Evolutionary conservation across 371 early-diverging fungal genomes (phyloP).

Genomic region (Mucor velutinosus): DNA sequence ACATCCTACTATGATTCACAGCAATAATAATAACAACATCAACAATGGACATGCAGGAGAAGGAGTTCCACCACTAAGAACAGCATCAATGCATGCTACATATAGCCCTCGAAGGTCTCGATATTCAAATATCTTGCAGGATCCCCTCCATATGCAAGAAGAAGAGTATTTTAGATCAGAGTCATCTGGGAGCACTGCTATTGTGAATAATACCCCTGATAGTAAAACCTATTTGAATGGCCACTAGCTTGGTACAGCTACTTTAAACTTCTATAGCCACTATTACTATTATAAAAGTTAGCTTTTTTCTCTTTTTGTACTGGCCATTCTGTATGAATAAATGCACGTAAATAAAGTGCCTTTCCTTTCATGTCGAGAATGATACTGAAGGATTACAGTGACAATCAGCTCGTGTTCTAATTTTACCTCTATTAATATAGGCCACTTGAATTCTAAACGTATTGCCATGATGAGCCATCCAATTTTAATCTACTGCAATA

Average conservation of each 20-base stretch:
- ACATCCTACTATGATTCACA: background rate
- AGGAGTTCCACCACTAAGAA: slow-evolving; percentile 16
- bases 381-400: background rate
- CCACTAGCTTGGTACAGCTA: slow-evolving; percentile 2
- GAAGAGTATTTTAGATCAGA: slow-evolving; percentile 18
- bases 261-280: background rate
- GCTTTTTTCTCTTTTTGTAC: background rate
- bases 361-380: background rate
- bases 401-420: background rate
- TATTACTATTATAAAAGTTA: background rate
- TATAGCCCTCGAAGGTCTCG: slow-evolving; percentile 13
- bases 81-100: slow-evolving; percentile 24
- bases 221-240: slow-evolving; percentile 23
- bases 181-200: slow-evolving; percentile 15
- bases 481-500: background rate
- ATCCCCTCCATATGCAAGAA: slow-evolving; percentile 10
- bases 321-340: background rate
- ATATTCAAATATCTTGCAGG: slow-evolving; percentile 12
- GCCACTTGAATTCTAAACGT: background rate
- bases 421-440: background rate
- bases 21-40: background rate
- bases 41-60: slow-evolving; percentile 7
- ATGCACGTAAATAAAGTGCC: background rate
- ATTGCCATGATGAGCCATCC: background rate
- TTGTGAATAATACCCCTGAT: slow-evolving; percentile 15